phyloP scores from a whole-genome alignment of 2,329 filamentous ascomycete genomes.

The Clonostachys solani region DNA sequence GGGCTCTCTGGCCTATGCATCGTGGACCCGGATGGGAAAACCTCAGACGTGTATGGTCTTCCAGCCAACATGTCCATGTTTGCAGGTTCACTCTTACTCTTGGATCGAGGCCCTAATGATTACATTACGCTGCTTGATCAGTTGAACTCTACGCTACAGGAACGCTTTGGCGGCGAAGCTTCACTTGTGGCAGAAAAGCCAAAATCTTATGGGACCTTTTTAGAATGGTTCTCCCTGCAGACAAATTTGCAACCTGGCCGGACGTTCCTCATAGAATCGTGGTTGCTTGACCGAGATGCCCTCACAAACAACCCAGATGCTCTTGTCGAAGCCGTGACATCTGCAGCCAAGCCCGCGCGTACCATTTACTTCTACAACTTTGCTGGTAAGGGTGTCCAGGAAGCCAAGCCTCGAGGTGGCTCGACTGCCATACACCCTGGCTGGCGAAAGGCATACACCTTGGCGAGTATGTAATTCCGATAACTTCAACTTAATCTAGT shows the following conservation, averaged over 20 bases:
- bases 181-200: conserved; percentile 20
- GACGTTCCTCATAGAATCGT: conserved; percentile 34
- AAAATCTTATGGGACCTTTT: conserved; percentile 26
- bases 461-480: conserved; percentile 25
- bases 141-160: conserved; percentile 15
- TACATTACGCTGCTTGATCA: not conserved
- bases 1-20: conserved; percentile 46
- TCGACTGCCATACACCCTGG: conserved; percentile 43
- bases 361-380: conserved; percentile 31
- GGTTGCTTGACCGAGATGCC: conserved; percentile 31
- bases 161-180: conserved; percentile 20
- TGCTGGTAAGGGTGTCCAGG: conserved; percentile 34
- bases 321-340: conserved; percentile 29
- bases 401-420: conserved; percentile 39
- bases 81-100: not conserved
- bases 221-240: conserved; percentile 27
- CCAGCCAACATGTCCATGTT: conserved; percentile 27
- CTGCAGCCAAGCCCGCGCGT: conserved; percentile 18
- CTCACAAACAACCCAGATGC: conserved; percentile 26
- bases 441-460: conserved; percentile 42
- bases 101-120: not conserved
- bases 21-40: conserved; percentile 34
- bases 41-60: conserved; percentile 21
- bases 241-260: conserved; percentile 11
- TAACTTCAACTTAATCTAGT: conserved; percentile 11